Conservation (phyloP, 257 asterid genomes). For the Solanum bulbocastanum region DNA sequence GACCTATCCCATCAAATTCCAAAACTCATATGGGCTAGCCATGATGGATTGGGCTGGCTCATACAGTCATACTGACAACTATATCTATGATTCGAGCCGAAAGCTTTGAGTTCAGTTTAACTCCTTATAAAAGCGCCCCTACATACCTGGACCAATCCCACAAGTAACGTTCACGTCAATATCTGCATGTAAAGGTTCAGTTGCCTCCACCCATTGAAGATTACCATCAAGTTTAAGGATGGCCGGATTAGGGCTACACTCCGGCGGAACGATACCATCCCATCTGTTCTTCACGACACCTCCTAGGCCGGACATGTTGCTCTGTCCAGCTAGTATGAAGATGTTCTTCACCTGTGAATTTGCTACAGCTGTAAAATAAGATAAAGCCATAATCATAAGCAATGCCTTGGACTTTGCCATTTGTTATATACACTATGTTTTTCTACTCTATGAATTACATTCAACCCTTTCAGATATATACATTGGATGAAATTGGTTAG, state of each 20-base stretch:
- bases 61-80: too few species aligned
- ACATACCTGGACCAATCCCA: not conserved
- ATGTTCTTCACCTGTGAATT: not conserved
- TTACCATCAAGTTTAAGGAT: not conserved
- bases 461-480: not conserved
- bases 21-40: not conserved
- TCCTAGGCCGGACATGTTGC: constrained; percentile 21
- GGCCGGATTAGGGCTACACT: not conserved
- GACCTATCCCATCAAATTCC: not conserved
- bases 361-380: not conserved
- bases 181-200: not conserved
- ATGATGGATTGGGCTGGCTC: not conserved
- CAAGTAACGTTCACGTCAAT: not conserved
- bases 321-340: constrained; percentile 16
- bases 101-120: not conserved
- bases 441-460: not conserved
- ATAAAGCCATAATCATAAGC: not conserved
- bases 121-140: too few species aligned
- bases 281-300: constrained; percentile 8
- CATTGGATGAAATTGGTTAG: not conserved
- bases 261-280: constrained; percentile 10
- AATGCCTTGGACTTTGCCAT: not conserved
- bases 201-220: not conserved
- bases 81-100: not conserved
- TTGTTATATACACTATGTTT: not conserved